Conservation (phyloP, 257 asterid genomes). For the Salvia rosmarinus region DNA sequence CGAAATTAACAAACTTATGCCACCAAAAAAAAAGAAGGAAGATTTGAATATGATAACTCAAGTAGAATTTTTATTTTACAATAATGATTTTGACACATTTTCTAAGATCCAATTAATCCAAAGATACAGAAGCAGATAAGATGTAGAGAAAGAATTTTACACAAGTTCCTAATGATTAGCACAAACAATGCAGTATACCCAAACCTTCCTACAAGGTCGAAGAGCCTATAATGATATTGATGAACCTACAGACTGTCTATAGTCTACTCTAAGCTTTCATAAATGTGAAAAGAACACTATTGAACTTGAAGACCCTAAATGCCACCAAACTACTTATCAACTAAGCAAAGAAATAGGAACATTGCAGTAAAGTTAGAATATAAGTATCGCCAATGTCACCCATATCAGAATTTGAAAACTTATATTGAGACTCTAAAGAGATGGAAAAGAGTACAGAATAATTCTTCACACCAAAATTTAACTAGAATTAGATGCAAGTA, state of each 20-base stretch:
- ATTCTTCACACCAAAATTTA: constrained; percentile 7
- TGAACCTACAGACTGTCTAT: neutral
- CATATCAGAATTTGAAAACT: neutral
- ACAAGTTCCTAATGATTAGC: constrained; percentile 26
- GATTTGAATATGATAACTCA: constrained; percentile 6
- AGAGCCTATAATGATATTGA: neutral
- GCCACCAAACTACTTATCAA: constrained; percentile 19
- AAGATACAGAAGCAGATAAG: constrained; percentile 11
- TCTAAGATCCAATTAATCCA: constrained; percentile 11
- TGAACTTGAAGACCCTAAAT: constrained; percentile 15
- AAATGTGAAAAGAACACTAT: neutral
- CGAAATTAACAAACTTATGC: constrained; percentile 11
- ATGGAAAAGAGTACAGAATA: constrained; percentile 14
- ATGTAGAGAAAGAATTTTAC: neutral
- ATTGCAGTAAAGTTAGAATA: neutral
- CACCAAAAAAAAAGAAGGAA: constrained; percentile 2
- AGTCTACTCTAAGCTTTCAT: constrained; percentile 9
- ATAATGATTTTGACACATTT: neutral
- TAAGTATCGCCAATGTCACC: constrained; percentile 6
- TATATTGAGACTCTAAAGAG: constrained; percentile 9
- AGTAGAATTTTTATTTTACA: neutral
- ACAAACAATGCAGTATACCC: constrained; percentile 4
- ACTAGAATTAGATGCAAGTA: neutral
- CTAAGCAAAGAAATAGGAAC: neutral
- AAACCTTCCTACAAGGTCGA: neutral